These are phyloP conservation scores for Euclidium syriacum DNA, from an alignment of 345 rosid species.

Conservation along the genomic window DNA sequence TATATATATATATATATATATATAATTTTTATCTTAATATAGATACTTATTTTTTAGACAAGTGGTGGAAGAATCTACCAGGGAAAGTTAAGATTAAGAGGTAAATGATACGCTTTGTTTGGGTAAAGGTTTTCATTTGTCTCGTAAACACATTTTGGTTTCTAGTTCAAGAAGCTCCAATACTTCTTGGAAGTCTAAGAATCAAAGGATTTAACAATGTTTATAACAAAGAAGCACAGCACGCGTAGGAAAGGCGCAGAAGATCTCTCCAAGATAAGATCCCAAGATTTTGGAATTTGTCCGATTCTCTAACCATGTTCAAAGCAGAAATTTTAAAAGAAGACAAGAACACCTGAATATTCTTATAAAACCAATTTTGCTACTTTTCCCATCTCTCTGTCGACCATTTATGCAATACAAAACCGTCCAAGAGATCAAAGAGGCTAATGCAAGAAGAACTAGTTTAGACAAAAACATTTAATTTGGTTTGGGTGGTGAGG, in stretches of 20 bases:
- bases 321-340: conserved; percentile 12
- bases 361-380: not conserved
- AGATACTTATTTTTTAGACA: no score
- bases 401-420: not conserved
- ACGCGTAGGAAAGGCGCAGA: conserved; percentile 32
- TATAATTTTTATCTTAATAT: no score
- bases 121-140: not conserved
- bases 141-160: not conserved
- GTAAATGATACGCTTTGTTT: not conserved
- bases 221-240: not conserved
- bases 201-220: conserved; percentile 1
- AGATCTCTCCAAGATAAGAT: conserved; percentile 24
- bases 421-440: conserved; percentile 11
- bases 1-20: no score
- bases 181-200: conserved; percentile 14
- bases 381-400: not conserved
- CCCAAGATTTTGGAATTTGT: conserved; percentile 15
- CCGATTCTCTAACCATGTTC: conserved; percentile 29
- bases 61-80: no score
- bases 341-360: conserved; percentile 36
- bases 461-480: not conserved
- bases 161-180: not conserved
- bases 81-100: no score
- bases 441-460: not conserved
- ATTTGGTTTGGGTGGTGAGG: not conserved